Base-by-base conservation (phyloP, 257 asterid genomes). In the Fraxinus cuspidata region DNA sequence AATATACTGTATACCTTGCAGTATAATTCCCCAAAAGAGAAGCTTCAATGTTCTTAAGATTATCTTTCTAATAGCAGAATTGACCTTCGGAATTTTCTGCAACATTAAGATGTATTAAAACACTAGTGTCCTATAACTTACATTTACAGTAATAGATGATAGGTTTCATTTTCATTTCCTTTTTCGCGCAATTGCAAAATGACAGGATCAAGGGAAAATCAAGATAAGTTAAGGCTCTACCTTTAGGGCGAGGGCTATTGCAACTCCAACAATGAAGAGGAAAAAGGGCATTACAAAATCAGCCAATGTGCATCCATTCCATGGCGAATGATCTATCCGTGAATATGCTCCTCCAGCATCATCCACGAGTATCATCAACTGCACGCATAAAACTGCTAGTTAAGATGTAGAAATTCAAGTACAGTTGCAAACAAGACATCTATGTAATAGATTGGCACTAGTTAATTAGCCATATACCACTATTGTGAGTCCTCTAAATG, bases 301-400 rank as follows among this genome's bases (percentile, higher is more conserved):
- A 31, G 97, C 98, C 73, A 94, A 81, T 0, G 97, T 94, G 89
- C 98, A 94, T 19, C 98, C 98, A 27, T 94, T 92, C 98, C 98
- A 92, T 0, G 98, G 98, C 3, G 98, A 94, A 77, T 94, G 98
- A 81, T 94, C 96, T 16, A 92, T 91, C 7, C 92, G 79, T 9
- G 93, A 80, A 80, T 86, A 92, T 15, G 85, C 92, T 70, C 71
- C 87, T 79, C 98, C 98, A 28, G 90, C 97, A 82, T 94, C 98
- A 75, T 94, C 98, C 1, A 94, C 98, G 8, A 94, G 88, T 77
- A 94, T 83, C 98, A 94, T 94, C 83, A 92, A 60, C 97, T 93
- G 78, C 79, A 80, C 19, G 5, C 21, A 3, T n/a, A 34, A 31
- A 23, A 11, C 18, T 47, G 3, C 63, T 51, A 2, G 34, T 70